Percentiles rank a stretch among this genome's conserved stretches.
Conservation (phyloP, 441 rosid species). For the Aleurites moluccanus region DNA sequence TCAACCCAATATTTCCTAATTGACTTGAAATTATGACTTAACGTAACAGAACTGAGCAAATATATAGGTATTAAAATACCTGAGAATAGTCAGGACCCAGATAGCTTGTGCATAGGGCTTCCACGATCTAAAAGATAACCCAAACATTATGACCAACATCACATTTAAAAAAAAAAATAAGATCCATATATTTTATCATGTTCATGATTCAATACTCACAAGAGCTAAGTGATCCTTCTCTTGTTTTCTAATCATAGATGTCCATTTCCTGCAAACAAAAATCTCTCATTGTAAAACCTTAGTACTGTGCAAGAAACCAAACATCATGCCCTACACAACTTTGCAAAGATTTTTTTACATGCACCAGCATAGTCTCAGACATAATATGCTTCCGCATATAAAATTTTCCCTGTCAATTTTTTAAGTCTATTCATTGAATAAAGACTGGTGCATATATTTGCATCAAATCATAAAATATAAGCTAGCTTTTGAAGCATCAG, state of each 20-base stretch:
- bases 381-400: background rate
- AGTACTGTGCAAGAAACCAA: background rate
- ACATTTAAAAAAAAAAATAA: slow-evolving; percentile 4
- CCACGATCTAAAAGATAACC: slow-evolving; percentile 62
- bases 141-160: slow-evolving; percentile 4
- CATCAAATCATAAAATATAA: slow-evolving; percentile 24
- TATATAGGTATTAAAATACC: slow-evolving; percentile 41
- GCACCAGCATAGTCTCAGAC: background rate
- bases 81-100: slow-evolving; percentile 92
- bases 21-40: slow-evolving; percentile 16
- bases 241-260: slow-evolving; percentile 64
- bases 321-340: background rate
- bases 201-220: slow-evolving; percentile 44
- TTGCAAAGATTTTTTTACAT: background rate
- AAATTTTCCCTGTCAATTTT: slow-evolving; percentile 1
- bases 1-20: slow-evolving; percentile 16
- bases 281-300: background rate
- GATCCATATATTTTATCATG: background rate
- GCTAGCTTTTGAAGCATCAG: slow-evolving; percentile 17
- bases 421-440: background rate
- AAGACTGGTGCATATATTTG: slow-evolving; percentile 6
- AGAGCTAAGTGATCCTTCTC: slow-evolving; percentile 88
- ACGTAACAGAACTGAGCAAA: slow-evolving; percentile 13
- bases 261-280: slow-evolving; percentile 74
- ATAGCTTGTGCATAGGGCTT: slow-evolving; percentile 72